Conservation (phyloP, 371 early-diverging fungal genomes). For the Zancudomyces culisetae region DNA sequence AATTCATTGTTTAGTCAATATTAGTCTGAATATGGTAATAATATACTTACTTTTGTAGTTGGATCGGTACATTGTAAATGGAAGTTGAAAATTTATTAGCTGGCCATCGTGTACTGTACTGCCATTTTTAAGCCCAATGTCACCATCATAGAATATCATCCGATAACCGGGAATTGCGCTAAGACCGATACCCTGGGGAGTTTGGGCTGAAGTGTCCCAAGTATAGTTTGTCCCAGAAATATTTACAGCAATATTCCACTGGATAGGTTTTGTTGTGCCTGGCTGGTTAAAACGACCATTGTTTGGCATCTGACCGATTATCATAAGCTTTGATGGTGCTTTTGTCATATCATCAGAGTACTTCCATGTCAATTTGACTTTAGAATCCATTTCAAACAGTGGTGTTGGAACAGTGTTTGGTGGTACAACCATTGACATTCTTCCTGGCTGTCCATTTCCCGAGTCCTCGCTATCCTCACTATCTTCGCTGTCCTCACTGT, state of each 20-base stretch:
- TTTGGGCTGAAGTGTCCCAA: conserved; percentile 24
- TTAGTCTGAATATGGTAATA: no score
- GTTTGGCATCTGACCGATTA: conserved; percentile 22
- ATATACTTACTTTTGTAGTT: neutral
- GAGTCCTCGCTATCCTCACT: conserved; percentile 10
- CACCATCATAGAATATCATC: conserved; percentile 23
- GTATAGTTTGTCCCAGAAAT: conserved; percentile 18
- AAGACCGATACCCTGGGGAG: conserved; percentile 21
- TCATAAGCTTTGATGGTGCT: conserved; percentile 22
- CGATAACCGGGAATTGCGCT: conserved; percentile 19
- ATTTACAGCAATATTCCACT: conserved; percentile 23
- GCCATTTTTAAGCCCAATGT: conserved; percentile 22
- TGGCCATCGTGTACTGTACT: conserved; percentile 21
- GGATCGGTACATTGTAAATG: conserved; percentile 4
- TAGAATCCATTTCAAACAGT: conserved; percentile 20
- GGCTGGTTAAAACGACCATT: conserved; percentile 10
- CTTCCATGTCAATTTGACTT: conserved; percentile 21
- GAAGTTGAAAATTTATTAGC: conserved; percentile 15
- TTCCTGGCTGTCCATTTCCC: conserved; percentile 11
- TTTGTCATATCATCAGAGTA: conserved; percentile 20
- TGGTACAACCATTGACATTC: conserved; percentile 22
- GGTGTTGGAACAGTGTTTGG: conserved; percentile 23
- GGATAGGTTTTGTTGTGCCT: conserved; percentile 13
- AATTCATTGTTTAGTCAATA: no score
- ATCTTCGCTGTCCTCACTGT: conserved; percentile 6